Percentiles rank a stretch among this genome's conserved stretches.
Conservation (phyloP, 164 flowering plant genomes). For the Tinospora cordifolia region DNA sequence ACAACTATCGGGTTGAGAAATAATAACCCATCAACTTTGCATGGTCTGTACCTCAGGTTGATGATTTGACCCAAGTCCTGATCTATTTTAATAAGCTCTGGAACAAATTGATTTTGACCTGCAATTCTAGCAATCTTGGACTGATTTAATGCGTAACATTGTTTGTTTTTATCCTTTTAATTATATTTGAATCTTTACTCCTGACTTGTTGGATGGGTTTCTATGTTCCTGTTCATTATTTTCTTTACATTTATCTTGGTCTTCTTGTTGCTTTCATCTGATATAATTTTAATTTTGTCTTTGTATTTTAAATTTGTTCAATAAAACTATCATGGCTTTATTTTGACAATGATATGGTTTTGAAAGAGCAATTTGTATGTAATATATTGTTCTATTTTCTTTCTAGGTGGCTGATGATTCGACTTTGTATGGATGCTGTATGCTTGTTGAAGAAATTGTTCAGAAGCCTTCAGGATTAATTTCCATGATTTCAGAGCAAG, state of each 20-base stretch:
- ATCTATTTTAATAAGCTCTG: too few relatives aligned
- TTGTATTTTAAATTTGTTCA: background rate
- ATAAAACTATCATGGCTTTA: background rate
- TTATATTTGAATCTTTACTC: too few relatives aligned
- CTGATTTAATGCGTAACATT: too few relatives aligned
- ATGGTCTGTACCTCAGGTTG: too few relatives aligned
- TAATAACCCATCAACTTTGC: too few relatives aligned
- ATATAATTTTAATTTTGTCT: background rate
- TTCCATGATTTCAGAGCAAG: constrained; percentile 59
- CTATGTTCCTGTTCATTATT: too few relatives aligned
- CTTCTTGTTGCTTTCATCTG: background rate
- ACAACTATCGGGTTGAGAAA: too few relatives aligned
- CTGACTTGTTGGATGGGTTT: too few relatives aligned
- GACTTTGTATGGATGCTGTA: constrained; percentile 92
- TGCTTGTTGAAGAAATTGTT: constrained; percentile 81
- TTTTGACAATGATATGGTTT: background rate
- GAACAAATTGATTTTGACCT: too few relatives aligned
- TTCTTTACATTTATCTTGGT: background rate
- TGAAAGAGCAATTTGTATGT: background rate
- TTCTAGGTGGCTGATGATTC: constrained; percentile 91
- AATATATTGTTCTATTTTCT: constrained; percentile 11
- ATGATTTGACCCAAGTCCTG: too few relatives aligned
- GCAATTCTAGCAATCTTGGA: too few relatives aligned
- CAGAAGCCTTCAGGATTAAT: constrained; percentile 82
- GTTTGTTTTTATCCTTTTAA: too few relatives aligned